Conservation (phyloP, 805 yeast species). For the Saccharomyces paradoxus region DNA sequence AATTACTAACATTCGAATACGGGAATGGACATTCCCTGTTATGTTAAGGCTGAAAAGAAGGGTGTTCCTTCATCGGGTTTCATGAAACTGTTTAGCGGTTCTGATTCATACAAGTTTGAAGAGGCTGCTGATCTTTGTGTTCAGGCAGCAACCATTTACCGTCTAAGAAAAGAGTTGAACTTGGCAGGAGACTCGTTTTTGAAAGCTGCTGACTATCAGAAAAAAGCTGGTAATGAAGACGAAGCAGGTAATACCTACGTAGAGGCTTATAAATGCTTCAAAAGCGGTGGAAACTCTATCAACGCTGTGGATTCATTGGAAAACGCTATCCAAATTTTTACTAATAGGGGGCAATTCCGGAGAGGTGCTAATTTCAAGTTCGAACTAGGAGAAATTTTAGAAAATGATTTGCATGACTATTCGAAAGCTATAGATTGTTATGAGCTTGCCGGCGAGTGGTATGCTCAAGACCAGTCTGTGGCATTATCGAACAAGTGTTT, state of each 20-base stretch:
- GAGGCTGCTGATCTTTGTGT: conserved; percentile 87
- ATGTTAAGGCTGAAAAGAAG: conserved; percentile 57
- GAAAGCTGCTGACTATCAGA: conserved; percentile 75
- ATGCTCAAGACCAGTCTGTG: conserved; percentile 83
- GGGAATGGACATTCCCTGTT: not conserved
- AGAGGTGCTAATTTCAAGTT: conserved; percentile 90
- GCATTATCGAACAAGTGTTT: conserved; percentile 84
- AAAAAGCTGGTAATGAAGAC: conserved; percentile 66
- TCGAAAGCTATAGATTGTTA: conserved; percentile 66
- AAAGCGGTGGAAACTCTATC: conserved; percentile 51
- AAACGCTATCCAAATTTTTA: conserved; percentile 75
- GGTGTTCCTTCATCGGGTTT: conserved; percentile 64
- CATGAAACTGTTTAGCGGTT: conserved; percentile 58
- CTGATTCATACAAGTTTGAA: conserved; percentile 58
- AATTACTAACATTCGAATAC: conserved; percentile 6
- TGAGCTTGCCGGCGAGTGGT: conserved; percentile 96
- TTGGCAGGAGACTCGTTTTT: conserved; percentile 79
- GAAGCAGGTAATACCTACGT: conserved; percentile 86
- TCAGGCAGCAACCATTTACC: conserved; percentile 89
- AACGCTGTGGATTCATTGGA: conserved; percentile 54
- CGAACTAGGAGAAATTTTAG: conserved; percentile 84
- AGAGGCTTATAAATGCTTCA: conserved; percentile 85
- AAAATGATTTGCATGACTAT: conserved; percentile 59
- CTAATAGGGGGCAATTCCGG: conserved; percentile 88
- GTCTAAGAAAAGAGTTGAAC: conserved; percentile 61